phyloP scores from a whole-genome alignment of 331 rosid genomes.

The Quercus lobata region DNA sequence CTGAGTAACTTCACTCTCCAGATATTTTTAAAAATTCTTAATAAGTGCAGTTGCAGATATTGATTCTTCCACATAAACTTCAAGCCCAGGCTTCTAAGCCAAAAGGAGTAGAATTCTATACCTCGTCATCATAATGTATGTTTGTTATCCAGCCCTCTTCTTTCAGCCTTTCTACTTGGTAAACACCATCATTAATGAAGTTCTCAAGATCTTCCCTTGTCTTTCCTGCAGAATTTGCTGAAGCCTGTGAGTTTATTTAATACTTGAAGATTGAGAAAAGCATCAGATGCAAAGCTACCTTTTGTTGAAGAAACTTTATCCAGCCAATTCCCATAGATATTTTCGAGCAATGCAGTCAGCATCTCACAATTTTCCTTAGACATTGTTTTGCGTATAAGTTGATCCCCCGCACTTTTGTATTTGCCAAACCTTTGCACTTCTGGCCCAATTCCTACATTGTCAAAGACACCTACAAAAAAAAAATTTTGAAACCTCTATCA shows the following conservation, averaged over 20 bases:
- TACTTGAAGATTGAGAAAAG: conserved; percentile 27
- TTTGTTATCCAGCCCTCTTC: conserved; percentile 87
- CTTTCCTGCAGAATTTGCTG: conserved; percentile 50
- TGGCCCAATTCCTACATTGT: conserved; percentile 83
- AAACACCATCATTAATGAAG: conserved; percentile 81
- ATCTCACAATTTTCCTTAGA: conserved; percentile 90
- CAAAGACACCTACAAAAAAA: conserved; percentile 68
- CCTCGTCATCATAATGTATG: conserved; percentile 86
- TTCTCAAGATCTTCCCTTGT: conserved; percentile 64
- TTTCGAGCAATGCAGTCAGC: conserved; percentile 90
- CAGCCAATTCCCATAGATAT: conserved; percentile 80
- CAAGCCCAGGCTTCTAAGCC: conserved; percentile 2
- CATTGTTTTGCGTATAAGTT: conserved; percentile 70
- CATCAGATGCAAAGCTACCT: conserved; percentile 48
- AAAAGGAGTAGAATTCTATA: conserved; percentile 22
- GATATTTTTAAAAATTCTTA: background rate
- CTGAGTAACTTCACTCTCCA: conserved; percentile 4
- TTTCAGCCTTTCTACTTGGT: conserved; percentile 76
- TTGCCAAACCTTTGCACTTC: conserved; percentile 96
- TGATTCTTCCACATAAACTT: conserved; percentile 5
- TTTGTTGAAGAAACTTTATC: conserved; percentile 70
- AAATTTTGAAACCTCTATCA: conserved; percentile 11
- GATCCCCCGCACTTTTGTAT: conserved; percentile 98
- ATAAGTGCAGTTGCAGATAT: conserved; percentile 9
- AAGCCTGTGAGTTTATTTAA: conserved; percentile 13